These are phyloP conservation scores for Cercospora berteroae DNA, from an alignment of 2,329 filamentous ascomycete species.

Conservation along the genomic window DNA sequence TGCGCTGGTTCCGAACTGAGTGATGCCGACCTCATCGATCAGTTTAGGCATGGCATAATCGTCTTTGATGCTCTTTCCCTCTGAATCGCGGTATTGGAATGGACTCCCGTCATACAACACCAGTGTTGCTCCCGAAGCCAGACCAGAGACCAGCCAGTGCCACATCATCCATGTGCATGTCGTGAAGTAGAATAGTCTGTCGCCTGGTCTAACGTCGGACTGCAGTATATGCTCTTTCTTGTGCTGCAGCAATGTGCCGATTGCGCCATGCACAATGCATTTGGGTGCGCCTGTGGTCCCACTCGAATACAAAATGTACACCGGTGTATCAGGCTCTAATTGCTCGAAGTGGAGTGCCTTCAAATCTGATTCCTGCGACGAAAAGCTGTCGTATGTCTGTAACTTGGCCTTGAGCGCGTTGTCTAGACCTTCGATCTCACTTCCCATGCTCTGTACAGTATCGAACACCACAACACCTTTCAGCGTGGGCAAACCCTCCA, in stretches of 20 bases:
- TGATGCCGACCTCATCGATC: constrained; percentile 76
- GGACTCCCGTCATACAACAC: constrained; percentile 91
- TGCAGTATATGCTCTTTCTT: constrained; percentile 95
- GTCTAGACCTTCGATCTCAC: constrained; percentile 33
- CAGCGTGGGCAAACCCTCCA: constrained; percentile 63
- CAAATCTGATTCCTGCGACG: constrained; percentile 40
- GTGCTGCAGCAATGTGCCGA: constrained; percentile 89
- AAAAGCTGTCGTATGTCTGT: constrained; percentile 33
- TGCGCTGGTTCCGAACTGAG: constrained; percentile 91
- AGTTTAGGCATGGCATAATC: constrained; percentile 79
- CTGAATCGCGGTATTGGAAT: constrained; percentile 57
- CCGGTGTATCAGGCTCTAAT: constrained; percentile 78
- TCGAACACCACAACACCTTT: constrained; percentile 72
- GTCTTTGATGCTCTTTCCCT: constrained; percentile 57
- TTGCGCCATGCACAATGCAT: constrained; percentile 87
- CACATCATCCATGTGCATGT: constrained; percentile 99
- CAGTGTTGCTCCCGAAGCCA: constrained; percentile 78
- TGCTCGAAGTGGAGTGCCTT: constrained; percentile 62
- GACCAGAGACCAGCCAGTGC: constrained; percentile 89
- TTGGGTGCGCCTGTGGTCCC: constrained; percentile 87
- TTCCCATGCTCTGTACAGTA: constrained; percentile 52
- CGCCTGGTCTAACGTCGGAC: constrained; percentile 70
- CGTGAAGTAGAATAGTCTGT: constrained; percentile 87
- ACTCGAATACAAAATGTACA: constrained; percentile 91
- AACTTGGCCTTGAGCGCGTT: constrained; percentile 18